Conservation (phyloP, 345 rosid genomes). For the Arabidopsis suecica region DNA sequence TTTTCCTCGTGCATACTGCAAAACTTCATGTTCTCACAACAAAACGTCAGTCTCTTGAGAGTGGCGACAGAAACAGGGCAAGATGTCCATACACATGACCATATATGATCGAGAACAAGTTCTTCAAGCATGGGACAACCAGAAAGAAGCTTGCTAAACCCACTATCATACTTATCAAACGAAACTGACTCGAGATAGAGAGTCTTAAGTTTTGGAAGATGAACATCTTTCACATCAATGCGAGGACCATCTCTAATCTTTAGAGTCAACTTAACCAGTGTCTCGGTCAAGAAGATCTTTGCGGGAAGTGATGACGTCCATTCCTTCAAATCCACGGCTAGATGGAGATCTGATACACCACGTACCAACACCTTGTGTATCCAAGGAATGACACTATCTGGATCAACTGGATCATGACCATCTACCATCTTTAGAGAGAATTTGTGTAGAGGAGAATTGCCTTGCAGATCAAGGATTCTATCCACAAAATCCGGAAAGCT, state of each 20-base stretch:
- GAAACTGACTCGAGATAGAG: neutral
- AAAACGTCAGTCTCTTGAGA: conserved; percentile 18
- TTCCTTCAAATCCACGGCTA: neutral
- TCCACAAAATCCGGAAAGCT: conserved; percentile 19
- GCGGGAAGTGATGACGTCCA: neutral
- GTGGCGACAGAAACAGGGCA: conserved; percentile 16
- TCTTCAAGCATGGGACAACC: conserved; percentile 26
- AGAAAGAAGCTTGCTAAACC: conserved; percentile 8
- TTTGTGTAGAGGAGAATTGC: neutral
- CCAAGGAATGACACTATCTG: conserved; percentile 4
- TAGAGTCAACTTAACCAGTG: conserved; percentile 15
- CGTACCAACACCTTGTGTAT: conserved; percentile 20
- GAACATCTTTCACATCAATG: neutral
- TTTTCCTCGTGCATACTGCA: neutral
- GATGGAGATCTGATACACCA: conserved; percentile 1
- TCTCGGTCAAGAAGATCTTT: conserved; percentile 5
- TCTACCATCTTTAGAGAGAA: conserved; percentile 2
- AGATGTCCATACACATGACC: neutral
- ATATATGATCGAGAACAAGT: neutral
- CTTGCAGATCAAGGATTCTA: conserved; percentile 16
- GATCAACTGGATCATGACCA: neutral
- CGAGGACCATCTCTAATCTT: neutral
- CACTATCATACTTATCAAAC: neutral
- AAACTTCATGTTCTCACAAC: neutral
- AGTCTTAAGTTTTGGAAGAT: conserved; percentile 35